Evolutionary conservation across 2,329 filamentous ascomycete genomes (phyloP).

Genomic region (Fusarium concolor): DNA sequence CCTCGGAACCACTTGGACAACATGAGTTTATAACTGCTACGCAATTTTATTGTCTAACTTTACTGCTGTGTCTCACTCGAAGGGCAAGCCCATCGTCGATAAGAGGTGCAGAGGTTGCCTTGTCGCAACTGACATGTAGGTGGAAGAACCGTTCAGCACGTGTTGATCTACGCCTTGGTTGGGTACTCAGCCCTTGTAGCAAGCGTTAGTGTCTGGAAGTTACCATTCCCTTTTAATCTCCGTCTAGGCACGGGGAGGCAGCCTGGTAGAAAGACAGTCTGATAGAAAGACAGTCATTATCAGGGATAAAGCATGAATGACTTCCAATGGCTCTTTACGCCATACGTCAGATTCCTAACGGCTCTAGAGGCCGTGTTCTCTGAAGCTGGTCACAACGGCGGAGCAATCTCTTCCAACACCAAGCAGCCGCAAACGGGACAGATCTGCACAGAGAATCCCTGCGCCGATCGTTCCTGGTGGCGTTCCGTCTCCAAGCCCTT

Average conservation of each 20-base stretch:
- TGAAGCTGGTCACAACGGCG: constrained; percentile 25
- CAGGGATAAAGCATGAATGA: not conserved
- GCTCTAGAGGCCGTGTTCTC: constrained; percentile 6
- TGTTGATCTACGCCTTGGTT: constrained; percentile 40
- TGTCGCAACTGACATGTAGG: constrained; percentile 9
- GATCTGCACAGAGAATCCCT: constrained; percentile 44
- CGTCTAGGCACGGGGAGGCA: constrained; percentile 25
- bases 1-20: constrained; percentile 27
- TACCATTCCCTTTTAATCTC: constrained; percentile 24
- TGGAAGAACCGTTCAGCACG: constrained; percentile 42
- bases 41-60: not conserved
- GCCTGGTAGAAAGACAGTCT: not conserved
- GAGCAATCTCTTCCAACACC: constrained; percentile 26
- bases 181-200: constrained; percentile 6
- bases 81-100: not conserved
- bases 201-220: constrained; percentile 19
- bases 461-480: constrained; percentile 46
- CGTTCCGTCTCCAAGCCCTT: constrained; percentile 38
- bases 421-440: constrained; percentile 40
- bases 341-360: constrained; percentile 21
- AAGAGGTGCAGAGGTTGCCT: constrained; percentile 1
- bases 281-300: not conserved
- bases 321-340: not conserved
- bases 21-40: not conserved
- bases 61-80: not conserved